Base-by-base conservation (phyloP, 148 eudicot genomes). In the Diospyros kaki region DNA sequence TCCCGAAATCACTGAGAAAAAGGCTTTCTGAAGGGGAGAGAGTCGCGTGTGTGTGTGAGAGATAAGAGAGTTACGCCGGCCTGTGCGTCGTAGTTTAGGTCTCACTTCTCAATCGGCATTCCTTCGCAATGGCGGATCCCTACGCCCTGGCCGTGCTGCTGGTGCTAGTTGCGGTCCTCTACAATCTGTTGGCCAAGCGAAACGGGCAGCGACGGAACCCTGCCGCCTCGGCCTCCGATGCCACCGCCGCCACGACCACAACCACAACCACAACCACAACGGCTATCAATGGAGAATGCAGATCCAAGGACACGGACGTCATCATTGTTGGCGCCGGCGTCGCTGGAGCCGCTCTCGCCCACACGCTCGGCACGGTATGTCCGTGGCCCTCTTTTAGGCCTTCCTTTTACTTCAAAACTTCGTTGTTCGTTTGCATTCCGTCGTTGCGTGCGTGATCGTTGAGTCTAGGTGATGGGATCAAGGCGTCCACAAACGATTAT, bases 281-380 rank as follows among this genome's bases (percentile, higher is more conserved):
- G 53, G 69, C 46, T 58, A 55, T 53, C n/a, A 76, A 66, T 40
- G 83, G 78, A 14, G 84, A 78, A 41, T 70, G 76, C 45, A 74
- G 78, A 76, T 83, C 86, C 50, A 73, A 11, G 66, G 81, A 53
- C 6, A 64, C 83, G 62, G 91, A 87, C 72, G 82, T 89, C 72
- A 84, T 89, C 64, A 74, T 89, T 14, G 93, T 89, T 45, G 93
- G 93, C 6, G 93, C 93, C 66, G 93, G 93, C 17, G 93, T 89
- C 28, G 94, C 94, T 14, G 94, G 94, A 58, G 89, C 94, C 39
- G 94, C 90, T 14, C 88, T 90, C n/a, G 94, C 91, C 77, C 83
- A 90, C 69, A 90, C 94, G 18, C 90, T 90, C 17, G 94, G 91
- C 76, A 88, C 86, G 94, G 91, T 86, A 69, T 12, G 71, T 15